A percentile compares a stretch with the other conserved stretches of the same genome.
These are phyloP conservation scores for Gonium pectorale DNA, from an alignment of 139 green algal genomes.

Conservation along the genomic window DNA sequence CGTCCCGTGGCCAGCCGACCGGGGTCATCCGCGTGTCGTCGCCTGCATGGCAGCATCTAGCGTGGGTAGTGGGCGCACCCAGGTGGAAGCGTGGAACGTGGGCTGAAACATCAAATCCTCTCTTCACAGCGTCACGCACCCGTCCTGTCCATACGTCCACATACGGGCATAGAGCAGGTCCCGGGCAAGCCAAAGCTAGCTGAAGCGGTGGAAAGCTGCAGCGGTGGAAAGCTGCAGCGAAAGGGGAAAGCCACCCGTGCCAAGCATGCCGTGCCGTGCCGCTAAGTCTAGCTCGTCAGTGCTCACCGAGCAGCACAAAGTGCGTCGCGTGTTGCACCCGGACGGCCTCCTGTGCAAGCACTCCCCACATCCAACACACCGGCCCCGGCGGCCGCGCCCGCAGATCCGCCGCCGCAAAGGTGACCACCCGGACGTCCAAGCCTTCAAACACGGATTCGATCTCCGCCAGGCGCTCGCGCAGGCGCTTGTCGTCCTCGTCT, in stretches of 20 bases:
- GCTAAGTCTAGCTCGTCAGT: no score
- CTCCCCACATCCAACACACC: slow-evolving; percentile 30
- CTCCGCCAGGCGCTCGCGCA: background rate
- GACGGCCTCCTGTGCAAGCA: background rate
- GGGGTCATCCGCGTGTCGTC: slow-evolving; percentile 6
- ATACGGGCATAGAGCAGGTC: no score
- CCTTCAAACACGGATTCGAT: background rate
- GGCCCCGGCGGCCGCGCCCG: background rate
- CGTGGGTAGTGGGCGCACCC: background rate
- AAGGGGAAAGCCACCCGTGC: no score
- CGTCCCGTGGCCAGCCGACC: background rate
- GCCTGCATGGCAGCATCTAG: no score
- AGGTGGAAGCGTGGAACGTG: no score
- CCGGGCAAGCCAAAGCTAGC: no score
- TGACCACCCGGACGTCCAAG: background rate
- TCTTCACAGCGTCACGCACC: no score
- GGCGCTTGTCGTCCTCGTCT: background rate
- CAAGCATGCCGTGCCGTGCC: no score
- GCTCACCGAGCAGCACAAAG: slow-evolving; percentile 24
- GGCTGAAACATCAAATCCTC: no score
- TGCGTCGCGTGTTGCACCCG: background rate
- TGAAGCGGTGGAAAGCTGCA: no score
- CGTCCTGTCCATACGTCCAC: no score
- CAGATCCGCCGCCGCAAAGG: background rate
- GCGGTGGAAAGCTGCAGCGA: no score